Conservation (phyloP, 495 filamentous ascomycete species). For the Xylaria grammica region DNA sequence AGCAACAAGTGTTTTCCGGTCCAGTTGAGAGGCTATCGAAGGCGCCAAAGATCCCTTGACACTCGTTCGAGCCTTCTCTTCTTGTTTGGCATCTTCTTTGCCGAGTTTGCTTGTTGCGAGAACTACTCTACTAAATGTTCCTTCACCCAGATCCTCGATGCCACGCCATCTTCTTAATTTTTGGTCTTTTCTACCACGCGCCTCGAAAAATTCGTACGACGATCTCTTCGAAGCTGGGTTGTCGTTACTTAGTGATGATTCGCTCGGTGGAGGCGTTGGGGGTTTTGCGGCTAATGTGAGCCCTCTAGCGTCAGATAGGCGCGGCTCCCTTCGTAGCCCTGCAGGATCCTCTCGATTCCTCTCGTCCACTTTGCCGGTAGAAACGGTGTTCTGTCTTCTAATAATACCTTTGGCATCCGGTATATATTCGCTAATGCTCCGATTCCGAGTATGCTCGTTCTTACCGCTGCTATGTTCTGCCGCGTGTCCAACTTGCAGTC, state of each 20-base stretch:
- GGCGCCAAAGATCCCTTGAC: slow-evolving; percentile 36
- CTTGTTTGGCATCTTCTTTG: slow-evolving; percentile 46
- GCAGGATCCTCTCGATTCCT: slow-evolving; percentile 47
- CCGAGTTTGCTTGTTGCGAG: slow-evolving; percentile 70
- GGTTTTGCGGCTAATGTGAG: slow-evolving; percentile 65
- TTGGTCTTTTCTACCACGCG: slow-evolving; percentile 59
- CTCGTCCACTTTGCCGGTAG: slow-evolving; percentile 52
- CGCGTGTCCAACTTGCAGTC: slow-evolving; percentile 41
- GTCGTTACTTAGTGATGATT: slow-evolving; percentile 57
- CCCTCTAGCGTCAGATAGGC: slow-evolving; percentile 78
- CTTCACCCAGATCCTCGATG: slow-evolving; percentile 81
- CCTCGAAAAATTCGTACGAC: slow-evolving; percentile 65
- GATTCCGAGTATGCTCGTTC: slow-evolving; percentile 62
- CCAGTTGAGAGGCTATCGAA: slow-evolving; percentile 39
- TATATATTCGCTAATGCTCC: slow-evolving; percentile 87
- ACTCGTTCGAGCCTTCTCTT: slow-evolving; percentile 21
- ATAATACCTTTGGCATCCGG: slow-evolving; percentile 71
- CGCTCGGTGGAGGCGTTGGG: slow-evolving; percentile 75
- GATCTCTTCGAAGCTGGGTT: slow-evolving; percentile 46
- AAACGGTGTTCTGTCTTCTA: slow-evolving; percentile 73
- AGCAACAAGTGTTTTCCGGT: slow-evolving; percentile 78
- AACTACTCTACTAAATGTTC: slow-evolving; percentile 93
- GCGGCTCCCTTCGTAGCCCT: slow-evolving; percentile 79
- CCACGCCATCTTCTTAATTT: slow-evolving; percentile 73
- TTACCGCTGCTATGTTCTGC: slow-evolving; percentile 37